A percentile compares a stretch with the other conserved stretches of the same genome.
Evolutionary conservation across 2,329 filamentous ascomycete genomes (phyloP).

Genomic region (Ceratocystis ficicola): DNA sequence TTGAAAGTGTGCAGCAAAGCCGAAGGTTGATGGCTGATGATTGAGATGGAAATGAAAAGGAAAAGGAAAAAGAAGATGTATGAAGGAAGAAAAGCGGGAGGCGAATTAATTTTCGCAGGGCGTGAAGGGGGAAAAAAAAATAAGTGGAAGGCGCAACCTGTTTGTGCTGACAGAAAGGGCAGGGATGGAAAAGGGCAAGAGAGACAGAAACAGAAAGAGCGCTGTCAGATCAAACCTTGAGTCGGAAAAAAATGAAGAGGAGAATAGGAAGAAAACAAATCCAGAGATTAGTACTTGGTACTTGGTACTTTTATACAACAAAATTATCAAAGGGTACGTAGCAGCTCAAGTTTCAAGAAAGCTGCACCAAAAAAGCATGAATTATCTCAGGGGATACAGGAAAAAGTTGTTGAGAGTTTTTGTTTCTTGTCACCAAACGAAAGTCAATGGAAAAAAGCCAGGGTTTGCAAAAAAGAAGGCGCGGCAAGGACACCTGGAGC

Average conservation of each 20-base stretch:
- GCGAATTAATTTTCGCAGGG: not conserved
- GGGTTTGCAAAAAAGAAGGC: slow-evolving; percentile 7
- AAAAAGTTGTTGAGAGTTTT: not conserved
- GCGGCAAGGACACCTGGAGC: slow-evolving; percentile 10
- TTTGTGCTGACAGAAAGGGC: slow-evolving; percentile 2
- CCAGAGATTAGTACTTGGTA: not conserved
- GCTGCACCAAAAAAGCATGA: not conserved
- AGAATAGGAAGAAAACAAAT: not conserved
- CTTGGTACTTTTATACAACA: not conserved
- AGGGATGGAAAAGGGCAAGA: not conserved
- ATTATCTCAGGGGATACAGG: not conserved
- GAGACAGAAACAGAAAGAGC: not conserved
- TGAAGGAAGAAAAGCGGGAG: slow-evolving; percentile 2
- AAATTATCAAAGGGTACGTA: not conserved
- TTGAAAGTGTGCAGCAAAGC: not conserved
- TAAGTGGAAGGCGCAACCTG: slow-evolving; percentile 7
- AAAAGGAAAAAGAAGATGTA: slow-evolving; percentile 10
- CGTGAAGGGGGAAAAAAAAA: slow-evolving; percentile 6
- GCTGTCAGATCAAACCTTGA: slow-evolving; percentile 15
- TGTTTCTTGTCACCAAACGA: not conserved
- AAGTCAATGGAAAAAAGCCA: not conserved
- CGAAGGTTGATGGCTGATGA: not conserved
- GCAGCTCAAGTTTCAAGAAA: not conserved
- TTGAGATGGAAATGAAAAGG: not conserved
- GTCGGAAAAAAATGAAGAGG: slow-evolving; percentile 8